Evolutionary conservation across 768 basidiomycete genomes (phyloP).

Genomic region (Termitomyces sp.): DNA sequence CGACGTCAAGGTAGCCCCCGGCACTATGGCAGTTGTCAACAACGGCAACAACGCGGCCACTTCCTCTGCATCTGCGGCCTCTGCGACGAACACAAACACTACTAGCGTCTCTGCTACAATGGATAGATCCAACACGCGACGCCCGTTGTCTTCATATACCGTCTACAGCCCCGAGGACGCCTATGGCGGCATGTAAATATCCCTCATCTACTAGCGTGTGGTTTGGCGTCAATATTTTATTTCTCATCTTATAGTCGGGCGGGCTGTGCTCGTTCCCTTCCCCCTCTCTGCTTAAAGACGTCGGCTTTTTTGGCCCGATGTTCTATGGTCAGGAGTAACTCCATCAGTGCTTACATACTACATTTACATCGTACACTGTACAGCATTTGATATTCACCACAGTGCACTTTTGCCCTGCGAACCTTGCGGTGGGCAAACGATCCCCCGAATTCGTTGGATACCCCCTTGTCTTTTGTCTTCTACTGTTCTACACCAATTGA

Average conservation of each 20-base stretch:
- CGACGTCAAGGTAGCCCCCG: constrained; percentile 12
- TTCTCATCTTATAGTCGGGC: not conserved
- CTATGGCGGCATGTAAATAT: constrained; percentile 57
- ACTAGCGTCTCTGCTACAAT: not conserved
- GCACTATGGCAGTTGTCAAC: not conserved
- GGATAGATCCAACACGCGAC: not conserved
- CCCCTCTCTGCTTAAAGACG: not conserved
- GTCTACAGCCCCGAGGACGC: constrained; percentile 63
- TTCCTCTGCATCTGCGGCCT: not conserved
- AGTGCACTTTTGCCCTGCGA: not conserved
- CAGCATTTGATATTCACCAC: not conserved
- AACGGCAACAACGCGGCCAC: not conserved
- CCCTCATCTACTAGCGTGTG: not conserved
- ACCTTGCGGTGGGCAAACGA: constrained; percentile 9
- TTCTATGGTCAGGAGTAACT: not conserved
- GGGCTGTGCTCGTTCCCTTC: constrained; percentile 4
- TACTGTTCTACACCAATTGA: not conserved
- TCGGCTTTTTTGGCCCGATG: not conserved
- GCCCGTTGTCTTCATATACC: constrained; percentile 26
- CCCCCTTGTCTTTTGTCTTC: not conserved
- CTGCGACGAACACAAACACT: not conserved
- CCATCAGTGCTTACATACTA: not conserved
- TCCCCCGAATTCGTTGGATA: constrained; percentile 12
- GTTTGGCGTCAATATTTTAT: not conserved
- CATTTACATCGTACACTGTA: not conserved